Evolutionary conservation across 148 eudicot genomes (phyloP).

Genomic region (Vaccinium vitisidaea): DNA sequence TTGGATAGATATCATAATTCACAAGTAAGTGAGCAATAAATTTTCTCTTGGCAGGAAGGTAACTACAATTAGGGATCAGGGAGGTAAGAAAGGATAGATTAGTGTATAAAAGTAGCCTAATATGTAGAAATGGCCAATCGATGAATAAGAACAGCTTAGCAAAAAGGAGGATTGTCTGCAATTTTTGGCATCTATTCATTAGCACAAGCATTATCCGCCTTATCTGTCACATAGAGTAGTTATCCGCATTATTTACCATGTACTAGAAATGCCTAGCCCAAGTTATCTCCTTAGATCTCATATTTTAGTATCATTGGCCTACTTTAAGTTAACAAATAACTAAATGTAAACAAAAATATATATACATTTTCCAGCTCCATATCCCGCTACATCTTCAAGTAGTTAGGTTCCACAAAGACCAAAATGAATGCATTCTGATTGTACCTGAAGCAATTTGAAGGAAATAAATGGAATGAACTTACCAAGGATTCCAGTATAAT

Average conservation of each 20-base stretch:
- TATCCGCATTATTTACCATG: too few relatives aligned
- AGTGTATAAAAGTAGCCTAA: background rate
- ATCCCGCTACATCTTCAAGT: background rate
- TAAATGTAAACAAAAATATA: background rate
- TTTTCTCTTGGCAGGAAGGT: background rate
- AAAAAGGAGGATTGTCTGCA: too few relatives aligned
- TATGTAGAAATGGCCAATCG: background rate
- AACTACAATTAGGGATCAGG: background rate
- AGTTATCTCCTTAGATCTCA: background rate
- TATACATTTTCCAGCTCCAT: background rate
- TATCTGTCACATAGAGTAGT: background rate
- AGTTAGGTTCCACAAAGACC: background rate
- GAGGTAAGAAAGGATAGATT: background rate
- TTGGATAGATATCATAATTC: background rate
- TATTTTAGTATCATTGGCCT: background rate
- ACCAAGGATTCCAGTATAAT: constrained; percentile 75
- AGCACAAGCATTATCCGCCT: background rate
- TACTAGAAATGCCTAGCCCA: background rate
- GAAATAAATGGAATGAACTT: constrained; percentile 3
- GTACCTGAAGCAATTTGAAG: background rate
- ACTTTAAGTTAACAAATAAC: background rate
- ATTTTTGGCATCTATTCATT: background rate
- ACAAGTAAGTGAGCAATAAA: background rate
- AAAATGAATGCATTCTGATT: background rate
- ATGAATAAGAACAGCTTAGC: too few relatives aligned